These are phyloP conservation scores for Colletotrichum brevisporum DNA, from an alignment of 2,329 filamentous ascomycete species.

Conservation along the genomic window DNA sequence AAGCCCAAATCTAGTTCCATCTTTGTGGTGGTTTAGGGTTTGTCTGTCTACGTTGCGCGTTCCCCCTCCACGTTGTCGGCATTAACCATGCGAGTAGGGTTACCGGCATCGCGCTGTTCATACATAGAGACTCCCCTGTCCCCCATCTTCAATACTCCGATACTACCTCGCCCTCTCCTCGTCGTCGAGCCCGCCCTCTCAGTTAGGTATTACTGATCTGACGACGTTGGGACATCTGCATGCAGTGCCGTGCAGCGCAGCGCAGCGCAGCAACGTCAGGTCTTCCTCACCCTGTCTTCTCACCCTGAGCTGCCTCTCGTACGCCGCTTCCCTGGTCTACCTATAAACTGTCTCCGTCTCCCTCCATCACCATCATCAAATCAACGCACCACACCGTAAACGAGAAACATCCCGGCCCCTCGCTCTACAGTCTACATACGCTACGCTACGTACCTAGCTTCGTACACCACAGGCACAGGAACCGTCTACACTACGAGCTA, in stretches of 20 bases:
- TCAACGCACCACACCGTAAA: constrained; percentile 28
- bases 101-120: not conserved
- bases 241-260: constrained; percentile 17
- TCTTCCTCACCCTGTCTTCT: constrained; percentile 4
- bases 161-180: constrained; percentile 11
- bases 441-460: not conserved
- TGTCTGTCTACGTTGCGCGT: not conserved
- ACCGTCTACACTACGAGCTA: not conserved
- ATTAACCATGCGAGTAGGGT: constrained; percentile 1
- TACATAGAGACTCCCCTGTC: not conserved
- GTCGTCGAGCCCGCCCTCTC: constrained; percentile 11
- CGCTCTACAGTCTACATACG: not conserved
- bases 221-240: constrained; percentile 32
- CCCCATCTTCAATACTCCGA: constrained; percentile 16
- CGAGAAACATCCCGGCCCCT: constrained; percentile 33
- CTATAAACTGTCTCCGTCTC: constrained; percentile 23
- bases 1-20: not conserved
- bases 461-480: not conserved
- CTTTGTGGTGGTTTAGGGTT: not conserved
- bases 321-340: constrained; percentile 13
- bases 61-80: not conserved
- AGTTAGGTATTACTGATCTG: constrained; percentile 1
- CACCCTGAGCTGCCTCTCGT: not conserved
- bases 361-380: constrained; percentile 18
- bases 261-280: constrained; percentile 20